Evolutionary conservation across 2,329 filamentous ascomycete genomes (phyloP).

Genomic region (Ophiostoma triangulosporum): DNA sequence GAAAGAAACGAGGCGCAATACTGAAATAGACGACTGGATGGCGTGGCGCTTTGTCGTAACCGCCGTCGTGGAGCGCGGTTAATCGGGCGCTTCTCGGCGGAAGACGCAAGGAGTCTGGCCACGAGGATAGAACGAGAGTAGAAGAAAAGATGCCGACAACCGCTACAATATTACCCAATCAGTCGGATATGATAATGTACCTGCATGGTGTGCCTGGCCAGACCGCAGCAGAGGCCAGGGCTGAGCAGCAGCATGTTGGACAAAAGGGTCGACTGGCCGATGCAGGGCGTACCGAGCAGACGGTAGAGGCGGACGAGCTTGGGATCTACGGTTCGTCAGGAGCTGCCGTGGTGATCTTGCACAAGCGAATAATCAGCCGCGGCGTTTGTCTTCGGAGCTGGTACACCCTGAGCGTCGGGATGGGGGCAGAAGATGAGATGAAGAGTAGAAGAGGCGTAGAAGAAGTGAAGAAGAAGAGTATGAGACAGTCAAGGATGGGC

Average conservation of each 20-base stretch:
- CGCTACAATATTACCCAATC: no score
- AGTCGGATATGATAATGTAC: no score
- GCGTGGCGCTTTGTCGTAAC: not conserved
- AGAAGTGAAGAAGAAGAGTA: not conserved
- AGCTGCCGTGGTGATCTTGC: no score
- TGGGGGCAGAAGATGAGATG: not conserved
- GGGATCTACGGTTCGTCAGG: constrained; percentile 4
- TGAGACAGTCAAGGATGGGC: not conserved
- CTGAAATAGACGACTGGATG: no score
- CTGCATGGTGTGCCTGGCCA: no score
- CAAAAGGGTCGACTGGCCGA: constrained; percentile 5
- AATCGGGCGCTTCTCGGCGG: not conserved
- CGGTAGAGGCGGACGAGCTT: not conserved
- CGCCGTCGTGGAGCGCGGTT: constrained; percentile 1
- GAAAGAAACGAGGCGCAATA: not conserved
- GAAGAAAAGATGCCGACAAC: no score
- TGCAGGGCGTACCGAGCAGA: constrained; percentile 1
- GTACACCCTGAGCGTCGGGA: not conserved
- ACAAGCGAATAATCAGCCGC: not conserved
- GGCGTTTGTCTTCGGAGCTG: not conserved
- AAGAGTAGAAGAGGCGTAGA: not conserved
- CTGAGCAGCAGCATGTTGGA: no score
- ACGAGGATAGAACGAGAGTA: no score
- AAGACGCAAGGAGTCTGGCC: no score
- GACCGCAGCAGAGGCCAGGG: constrained; percentile 5